These are phyloP conservation scores for Solanum sejunctum DNA, from an alignment of 257 asterid genomes.

Conservation along the genomic window DNA sequence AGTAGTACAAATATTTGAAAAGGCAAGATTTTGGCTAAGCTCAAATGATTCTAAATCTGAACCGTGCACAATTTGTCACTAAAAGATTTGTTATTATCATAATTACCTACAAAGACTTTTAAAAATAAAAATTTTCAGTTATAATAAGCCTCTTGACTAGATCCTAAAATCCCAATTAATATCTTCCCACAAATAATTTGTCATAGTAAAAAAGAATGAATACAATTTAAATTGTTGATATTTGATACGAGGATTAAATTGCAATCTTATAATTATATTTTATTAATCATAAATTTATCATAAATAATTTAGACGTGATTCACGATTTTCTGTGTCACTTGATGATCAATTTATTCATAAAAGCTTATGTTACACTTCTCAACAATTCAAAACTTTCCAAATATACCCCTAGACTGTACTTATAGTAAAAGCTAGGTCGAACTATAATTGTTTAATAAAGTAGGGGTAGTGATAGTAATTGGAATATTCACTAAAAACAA, in stretches of 20 bases:
- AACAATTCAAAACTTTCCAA: not conserved
- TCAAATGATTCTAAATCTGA: not conserved
- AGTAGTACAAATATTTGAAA: not conserved
- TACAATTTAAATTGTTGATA: not conserved
- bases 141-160: not conserved
- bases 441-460: not conserved
- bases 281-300: not conserved
- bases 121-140: not conserved
- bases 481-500: not conserved
- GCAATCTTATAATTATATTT: not conserved
- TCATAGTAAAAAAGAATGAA: not conserved
- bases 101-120: not conserved
- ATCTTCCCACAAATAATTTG: not conserved
- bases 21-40: not conserved
- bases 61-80: not conserved
- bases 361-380: not conserved
- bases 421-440: accelerated
- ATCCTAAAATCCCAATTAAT: not conserved
- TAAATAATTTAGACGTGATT: not conserved
- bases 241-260: not conserved
- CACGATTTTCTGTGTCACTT: accelerated
- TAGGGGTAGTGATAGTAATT: not conserved
- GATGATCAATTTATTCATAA: not conserved
- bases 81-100: not conserved
- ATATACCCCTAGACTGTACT: not conserved